Conservation (phyloP, 2,329 filamentous ascomycete genomes). For the Aspergillus carbonarius region DNA sequence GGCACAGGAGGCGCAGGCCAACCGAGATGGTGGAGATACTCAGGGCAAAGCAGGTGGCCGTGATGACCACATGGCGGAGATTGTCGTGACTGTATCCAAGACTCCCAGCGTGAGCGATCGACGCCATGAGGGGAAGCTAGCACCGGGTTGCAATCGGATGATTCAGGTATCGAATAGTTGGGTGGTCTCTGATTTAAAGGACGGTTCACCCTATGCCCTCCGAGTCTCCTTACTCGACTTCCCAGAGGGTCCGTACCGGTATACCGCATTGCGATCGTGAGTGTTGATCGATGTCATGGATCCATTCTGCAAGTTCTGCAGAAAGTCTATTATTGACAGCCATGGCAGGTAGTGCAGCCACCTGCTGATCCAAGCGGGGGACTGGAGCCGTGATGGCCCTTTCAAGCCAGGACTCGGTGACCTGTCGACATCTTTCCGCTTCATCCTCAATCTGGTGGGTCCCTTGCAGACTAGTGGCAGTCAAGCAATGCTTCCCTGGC, state of each 20-base stretch:
- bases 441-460: too few relatives aligned
- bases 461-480: too few relatives aligned
- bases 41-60: slow-evolving; percentile 25
- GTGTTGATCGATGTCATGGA: not conserved
- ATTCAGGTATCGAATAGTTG: too few relatives aligned
- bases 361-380: not conserved
- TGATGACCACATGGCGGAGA: slow-evolving; percentile 28
- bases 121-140: not conserved
- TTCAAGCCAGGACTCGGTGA: not conserved
- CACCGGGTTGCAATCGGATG: not conserved
- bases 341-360: not conserved
- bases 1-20: slow-evolving; percentile 19
- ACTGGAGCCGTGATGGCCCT: too few relatives aligned
- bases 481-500: too few relatives aligned
- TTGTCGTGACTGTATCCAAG: slow-evolving; percentile 23
- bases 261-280: not conserved
- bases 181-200: too few relatives aligned
- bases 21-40: slow-evolving; percentile 24
- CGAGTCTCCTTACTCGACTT: too few relatives aligned
- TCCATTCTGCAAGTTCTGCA: not conserved
- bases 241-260: not conserved
- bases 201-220: too few relatives aligned
- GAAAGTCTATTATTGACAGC: not conserved
- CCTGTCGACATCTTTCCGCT: not conserved
- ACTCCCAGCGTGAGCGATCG: not conserved